A percentile compares a stretch with the other conserved stretches of the same genome.
Evolutionary conservation across 352 stramenopile species (phyloP).

Genomic region (Paralagenidium karlingii): DNA sequence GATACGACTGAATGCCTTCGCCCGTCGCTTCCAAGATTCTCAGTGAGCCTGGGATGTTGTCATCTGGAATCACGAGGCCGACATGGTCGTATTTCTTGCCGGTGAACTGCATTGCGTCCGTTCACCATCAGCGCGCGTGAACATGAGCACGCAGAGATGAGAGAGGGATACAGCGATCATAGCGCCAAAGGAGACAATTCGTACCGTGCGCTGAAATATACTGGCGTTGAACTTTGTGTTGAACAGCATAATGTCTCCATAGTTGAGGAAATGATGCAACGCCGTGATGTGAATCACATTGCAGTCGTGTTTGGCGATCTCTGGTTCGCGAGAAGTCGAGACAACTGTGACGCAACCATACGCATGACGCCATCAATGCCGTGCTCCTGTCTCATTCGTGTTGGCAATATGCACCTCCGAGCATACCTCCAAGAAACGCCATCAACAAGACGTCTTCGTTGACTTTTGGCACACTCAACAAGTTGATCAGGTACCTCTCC

Average conservation of each 20-base stretch:
- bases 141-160: not conserved
- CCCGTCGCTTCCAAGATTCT: slow-evolving; percentile 70
- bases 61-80: slow-evolving; percentile 50
- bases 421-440: slow-evolving; percentile 45
- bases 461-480: slow-evolving; percentile 29
- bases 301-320: slow-evolving; percentile 43
- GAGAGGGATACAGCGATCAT: not conserved
- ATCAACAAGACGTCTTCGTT: slow-evolving; percentile 53
- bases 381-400: not conserved
- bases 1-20: slow-evolving; percentile 70
- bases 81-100: slow-evolving; percentile 71
- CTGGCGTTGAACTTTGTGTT: slow-evolving; percentile 67
- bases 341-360: no score
- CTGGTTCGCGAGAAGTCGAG: slow-evolving; percentile 42
- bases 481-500: slow-evolving; percentile 41
- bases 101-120: slow-evolving; percentile 25
- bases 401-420: not conserved
- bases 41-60: no score
- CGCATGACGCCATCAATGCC: no score
- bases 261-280: slow-evolving; percentile 50
- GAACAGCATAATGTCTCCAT: slow-evolving; percentile 72
- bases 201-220: slow-evolving; percentile 64
- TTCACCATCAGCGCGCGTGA: not conserved
- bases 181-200: not conserved
- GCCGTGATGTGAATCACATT: slow-evolving; percentile 63